phyloP scores from a whole-genome alignment of 2,329 filamentous ascomycete species.

The Aureobasidium sp. region DNA sequence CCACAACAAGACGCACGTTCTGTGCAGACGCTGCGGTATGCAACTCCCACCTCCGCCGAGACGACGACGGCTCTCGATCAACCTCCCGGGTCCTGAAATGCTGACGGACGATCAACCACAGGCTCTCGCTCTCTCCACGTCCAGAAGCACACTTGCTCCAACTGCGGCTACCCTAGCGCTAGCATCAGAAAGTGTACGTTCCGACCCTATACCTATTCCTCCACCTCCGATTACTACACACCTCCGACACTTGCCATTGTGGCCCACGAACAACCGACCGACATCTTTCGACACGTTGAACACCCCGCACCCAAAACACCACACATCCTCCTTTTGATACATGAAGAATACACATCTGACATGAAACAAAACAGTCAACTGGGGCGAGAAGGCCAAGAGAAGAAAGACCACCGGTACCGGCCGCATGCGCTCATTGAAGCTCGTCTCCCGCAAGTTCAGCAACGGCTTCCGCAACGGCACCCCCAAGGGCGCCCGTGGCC shows the following conservation, averaged over 20 bases:
- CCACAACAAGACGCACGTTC: conserved; percentile 97
- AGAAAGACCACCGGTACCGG: conserved; percentile 98
- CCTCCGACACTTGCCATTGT: not conserved
- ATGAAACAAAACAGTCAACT: conserved; percentile 65
- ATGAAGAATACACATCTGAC: conserved; percentile 13
- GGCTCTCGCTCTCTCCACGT: conserved; percentile 96
- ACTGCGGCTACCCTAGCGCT: conserved; percentile 94
- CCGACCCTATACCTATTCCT: not conserved
- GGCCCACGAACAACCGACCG: not conserved
- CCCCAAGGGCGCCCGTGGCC: conserved; percentile 74
- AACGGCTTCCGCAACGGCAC: conserved; percentile 93
- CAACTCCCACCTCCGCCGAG: conserved; percentile 27
- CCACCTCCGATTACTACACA: not conserved
- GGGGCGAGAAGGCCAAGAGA: conserved; percentile 99
- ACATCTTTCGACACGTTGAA: not conserved
- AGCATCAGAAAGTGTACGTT: conserved; percentile 98
- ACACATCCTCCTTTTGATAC: not conserved
- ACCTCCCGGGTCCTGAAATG: conserved; percentile 15
- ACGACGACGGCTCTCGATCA: not conserved
- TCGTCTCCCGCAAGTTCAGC: conserved; percentile 85
- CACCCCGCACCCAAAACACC: not conserved
- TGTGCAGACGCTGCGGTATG: conserved; percentile 97
- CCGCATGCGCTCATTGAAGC: conserved; percentile 91
- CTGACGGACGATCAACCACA: conserved; percentile 32
- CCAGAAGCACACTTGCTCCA: conserved; percentile 97